Conservation (phyloP, 164 flowering plant species). For the Cinnamomum chago region DNA sequence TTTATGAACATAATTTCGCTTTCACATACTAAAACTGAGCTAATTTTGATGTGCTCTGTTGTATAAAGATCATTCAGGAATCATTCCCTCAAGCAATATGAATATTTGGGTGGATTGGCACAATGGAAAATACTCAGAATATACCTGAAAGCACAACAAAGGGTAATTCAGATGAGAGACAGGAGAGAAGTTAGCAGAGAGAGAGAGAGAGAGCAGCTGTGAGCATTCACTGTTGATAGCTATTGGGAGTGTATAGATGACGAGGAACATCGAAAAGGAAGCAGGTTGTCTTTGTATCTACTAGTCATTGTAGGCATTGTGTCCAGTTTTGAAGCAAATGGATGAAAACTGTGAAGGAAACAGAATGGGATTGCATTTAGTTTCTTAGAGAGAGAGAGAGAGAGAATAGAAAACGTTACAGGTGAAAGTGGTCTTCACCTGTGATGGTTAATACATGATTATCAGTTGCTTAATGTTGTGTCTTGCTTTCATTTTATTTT, state of each 20-base stretch:
- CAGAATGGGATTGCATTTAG: conserved; percentile 5
- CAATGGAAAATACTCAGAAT: conserved; percentile 59
- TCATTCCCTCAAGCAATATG: conserved; percentile 51
- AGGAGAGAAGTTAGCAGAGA: conserved; percentile 19
- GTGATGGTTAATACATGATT: no score
- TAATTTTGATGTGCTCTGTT: neutral
- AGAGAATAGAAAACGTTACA: no score
- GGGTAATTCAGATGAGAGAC: conserved; percentile 36
- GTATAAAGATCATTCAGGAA: conserved; percentile 37
- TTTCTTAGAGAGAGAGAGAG: no score
- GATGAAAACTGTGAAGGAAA: conserved; percentile 22
- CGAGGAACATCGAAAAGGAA: conserved; percentile 7
- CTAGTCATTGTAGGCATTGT: conserved; percentile 13
- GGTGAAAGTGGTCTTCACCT: no score
- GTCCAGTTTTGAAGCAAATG: conserved; percentile 30
- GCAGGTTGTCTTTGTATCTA: neutral
- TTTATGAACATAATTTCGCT: conserved; percentile 93
- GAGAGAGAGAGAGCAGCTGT: conserved; percentile 5
- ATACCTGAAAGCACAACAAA: conserved; percentile 47
- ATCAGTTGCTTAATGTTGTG: no score
- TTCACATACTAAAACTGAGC: conserved; percentile 44
- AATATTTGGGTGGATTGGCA: conserved; percentile 59
- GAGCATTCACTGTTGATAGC: conserved; percentile 27
- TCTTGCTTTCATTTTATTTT: no score
- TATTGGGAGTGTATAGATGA: conserved; percentile 28